These are phyloP conservation scores for Hypholoma sublateritium DNA, from an alignment of 768 basidiomycete species.

Conservation along the genomic window DNA sequence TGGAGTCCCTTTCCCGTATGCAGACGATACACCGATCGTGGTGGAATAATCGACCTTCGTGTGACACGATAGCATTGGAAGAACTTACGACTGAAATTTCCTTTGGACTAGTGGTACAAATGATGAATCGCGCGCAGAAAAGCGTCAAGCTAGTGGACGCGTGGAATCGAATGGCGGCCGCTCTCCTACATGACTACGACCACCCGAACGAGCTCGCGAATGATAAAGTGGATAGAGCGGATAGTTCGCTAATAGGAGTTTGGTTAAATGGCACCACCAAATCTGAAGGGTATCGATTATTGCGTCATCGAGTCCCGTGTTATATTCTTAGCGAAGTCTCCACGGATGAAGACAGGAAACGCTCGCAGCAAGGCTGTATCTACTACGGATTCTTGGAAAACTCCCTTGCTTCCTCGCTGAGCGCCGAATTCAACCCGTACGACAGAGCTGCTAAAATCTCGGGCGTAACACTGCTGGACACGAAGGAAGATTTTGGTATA, in stretches of 20 bases:
- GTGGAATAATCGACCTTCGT: not conserved
- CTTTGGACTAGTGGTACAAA: not conserved
- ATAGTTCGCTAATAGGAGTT: constrained; percentile 1
- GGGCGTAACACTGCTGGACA: no score
- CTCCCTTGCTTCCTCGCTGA: no score
- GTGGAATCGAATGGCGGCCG: not conserved
- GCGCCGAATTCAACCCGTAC: no score
- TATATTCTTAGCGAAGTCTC: no score
- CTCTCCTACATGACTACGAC: not conserved
- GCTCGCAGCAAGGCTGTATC: no score
- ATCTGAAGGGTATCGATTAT: no score
- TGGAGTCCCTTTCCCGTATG: no score
- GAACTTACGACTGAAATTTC: not conserved
- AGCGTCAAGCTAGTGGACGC: constrained; percentile 1
- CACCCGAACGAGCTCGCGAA: not conserved
- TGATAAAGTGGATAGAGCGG: not conserved
- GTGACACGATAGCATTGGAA: not conserved
- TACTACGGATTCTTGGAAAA: no score
- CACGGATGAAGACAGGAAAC: no score
- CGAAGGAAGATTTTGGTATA: no score
- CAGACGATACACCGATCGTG: not conserved
- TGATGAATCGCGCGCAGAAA: not conserved
- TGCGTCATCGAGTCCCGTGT: no score
- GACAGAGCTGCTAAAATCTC: no score
- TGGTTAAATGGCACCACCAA: not conserved